A percentile compares a stretch with the other conserved stretches of the same genome.
phyloP scores from a whole-genome alignment of 2,329 filamentous ascomycete species.

The Chaetomium sp. region DNA sequence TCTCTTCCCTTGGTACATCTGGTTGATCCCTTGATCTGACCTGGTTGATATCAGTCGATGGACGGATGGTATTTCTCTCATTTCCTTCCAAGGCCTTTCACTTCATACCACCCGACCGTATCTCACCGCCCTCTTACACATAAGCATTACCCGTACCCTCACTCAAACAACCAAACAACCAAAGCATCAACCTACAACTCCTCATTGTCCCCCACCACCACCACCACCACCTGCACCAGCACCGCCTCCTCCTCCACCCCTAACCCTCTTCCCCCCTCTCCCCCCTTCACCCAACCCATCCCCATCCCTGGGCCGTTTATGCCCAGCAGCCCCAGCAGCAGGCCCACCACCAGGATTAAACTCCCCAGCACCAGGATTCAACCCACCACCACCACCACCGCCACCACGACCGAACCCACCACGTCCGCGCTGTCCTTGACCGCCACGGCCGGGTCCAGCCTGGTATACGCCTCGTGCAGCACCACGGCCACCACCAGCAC shows the following conservation, averaged over 20 bases:
- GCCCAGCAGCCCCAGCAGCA: conserved; percentile 14
- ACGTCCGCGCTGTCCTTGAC: conserved; percentile 20
- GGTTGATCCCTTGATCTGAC: too few relatives aligned
- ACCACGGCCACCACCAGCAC: conserved; percentile 12
- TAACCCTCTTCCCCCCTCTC: conserved; percentile 19
- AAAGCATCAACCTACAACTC: background rate
- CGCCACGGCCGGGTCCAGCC: conserved; percentile 17
- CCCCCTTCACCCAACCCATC: conserved; percentile 10
- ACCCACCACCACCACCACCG: conserved; percentile 10
- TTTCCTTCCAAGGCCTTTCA: too few relatives aligned
- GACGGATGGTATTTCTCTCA: too few relatives aligned
- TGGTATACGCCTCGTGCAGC: conserved; percentile 17
- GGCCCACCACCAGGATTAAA: conserved; percentile 16
- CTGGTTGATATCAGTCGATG: too few relatives aligned
- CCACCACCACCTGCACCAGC: background rate
- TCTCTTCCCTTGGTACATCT: too few relatives aligned
- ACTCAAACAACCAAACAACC: background rate
- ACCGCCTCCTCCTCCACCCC: conserved; percentile 13
- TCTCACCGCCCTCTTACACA: too few relatives aligned
- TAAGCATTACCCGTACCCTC: too few relatives aligned
- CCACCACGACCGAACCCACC: conserved; percentile 18
- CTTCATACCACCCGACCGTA: too few relatives aligned
- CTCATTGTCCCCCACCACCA: too few relatives aligned
- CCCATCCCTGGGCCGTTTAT: conserved; percentile 22
- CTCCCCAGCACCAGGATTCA: conserved; percentile 22